phyloP scores from a whole-genome alignment of 208 protist species.

The Lotmaria passim region DNA sequence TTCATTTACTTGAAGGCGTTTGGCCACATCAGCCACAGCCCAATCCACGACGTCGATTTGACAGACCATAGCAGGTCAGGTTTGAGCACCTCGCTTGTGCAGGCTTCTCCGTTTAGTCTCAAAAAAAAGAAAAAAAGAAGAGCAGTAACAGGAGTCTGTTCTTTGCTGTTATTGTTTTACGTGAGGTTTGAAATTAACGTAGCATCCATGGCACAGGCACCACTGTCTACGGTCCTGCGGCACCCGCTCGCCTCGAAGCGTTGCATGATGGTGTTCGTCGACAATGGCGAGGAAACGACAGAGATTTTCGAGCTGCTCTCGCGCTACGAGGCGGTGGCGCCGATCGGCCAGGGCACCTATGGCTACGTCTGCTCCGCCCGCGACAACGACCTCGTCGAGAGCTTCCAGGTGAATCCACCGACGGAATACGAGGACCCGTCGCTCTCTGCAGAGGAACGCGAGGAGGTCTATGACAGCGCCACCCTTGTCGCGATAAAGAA shows the following conservation, averaged over 20 bases:
- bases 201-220: slow-evolving; percentile 32
- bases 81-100: too few relatives aligned
- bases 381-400: slow-evolving; percentile 71
- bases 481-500: slow-evolving; percentile 87
- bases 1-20: too few relatives aligned
- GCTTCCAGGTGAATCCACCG: slow-evolving; percentile 47
- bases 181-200: background rate
- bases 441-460: slow-evolving; percentile 49
- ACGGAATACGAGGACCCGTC: slow-evolving; percentile 51
- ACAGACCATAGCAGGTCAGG: too few relatives aligned
- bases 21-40: too few relatives aligned
- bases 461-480: slow-evolving; percentile 60
- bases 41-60: too few relatives aligned
- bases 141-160: background rate
- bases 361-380: slow-evolving; percentile 80
- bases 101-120: too few relatives aligned
- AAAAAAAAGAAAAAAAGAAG: background rate
- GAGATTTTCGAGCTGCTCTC: slow-evolving; percentile 84
- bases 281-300: slow-evolving; percentile 48
- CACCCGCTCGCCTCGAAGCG: slow-evolving; percentile 83
- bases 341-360: slow-evolving; percentile 78
- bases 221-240: slow-evolving; percentile 48
- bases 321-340: slow-evolving; percentile 69
- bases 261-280: slow-evolving; percentile 66
- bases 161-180: slow-evolving; percentile 2